Evolutionary conservation across 805 yeast species (phyloP).

Genomic region (Ogataea thermomethanolica): DNA sequence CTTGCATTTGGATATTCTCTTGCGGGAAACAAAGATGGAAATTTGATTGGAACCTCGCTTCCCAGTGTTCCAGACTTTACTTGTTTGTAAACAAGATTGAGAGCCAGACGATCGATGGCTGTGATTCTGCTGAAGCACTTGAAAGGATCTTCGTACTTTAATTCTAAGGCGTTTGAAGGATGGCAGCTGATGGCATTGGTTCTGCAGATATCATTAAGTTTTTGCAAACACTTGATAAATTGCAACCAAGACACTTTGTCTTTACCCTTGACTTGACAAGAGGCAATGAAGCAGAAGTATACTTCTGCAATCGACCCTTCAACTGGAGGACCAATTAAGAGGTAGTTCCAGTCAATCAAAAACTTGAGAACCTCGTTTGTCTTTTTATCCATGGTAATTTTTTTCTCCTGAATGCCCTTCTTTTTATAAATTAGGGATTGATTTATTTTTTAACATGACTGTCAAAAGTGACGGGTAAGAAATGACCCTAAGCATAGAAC

Average conservation of each 20-base stretch:
- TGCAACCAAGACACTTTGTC: constrained; percentile 36
- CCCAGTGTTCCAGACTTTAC: constrained; percentile 8
- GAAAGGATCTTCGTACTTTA: constrained; percentile 29
- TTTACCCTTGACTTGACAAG: constrained; percentile 29
- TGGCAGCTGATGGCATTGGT: constrained; percentile 23
- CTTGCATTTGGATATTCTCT: background rate
- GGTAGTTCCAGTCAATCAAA: constrained; percentile 30
- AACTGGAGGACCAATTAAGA: constrained; percentile 30
- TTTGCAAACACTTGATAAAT: constrained; percentile 27
- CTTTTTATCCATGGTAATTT: constrained; percentile 27
- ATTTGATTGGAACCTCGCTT: background rate
- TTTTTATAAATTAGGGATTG: constrained; percentile 12
- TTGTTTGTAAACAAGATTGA: constrained; percentile 23
- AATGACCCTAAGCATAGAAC: too few species aligned
- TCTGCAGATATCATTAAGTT: constrained; percentile 23
- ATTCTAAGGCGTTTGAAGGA: constrained; percentile 24
- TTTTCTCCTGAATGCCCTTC: constrained; percentile 7
- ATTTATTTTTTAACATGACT: constrained; percentile 20
- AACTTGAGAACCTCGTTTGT: constrained; percentile 29
- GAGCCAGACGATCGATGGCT: constrained; percentile 27
- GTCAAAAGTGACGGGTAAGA: constrained; percentile 12
- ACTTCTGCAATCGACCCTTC: constrained; percentile 30
- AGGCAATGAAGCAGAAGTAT: constrained; percentile 32
- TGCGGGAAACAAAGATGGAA: background rate
- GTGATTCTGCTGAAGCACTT: constrained; percentile 25